A percentile compares a stretch with the other conserved stretches of the same genome.
These are phyloP conservation scores for Solanum gracilifrons DNA, from an alignment of 257 asterid genomes.

Conservation along the genomic window DNA sequence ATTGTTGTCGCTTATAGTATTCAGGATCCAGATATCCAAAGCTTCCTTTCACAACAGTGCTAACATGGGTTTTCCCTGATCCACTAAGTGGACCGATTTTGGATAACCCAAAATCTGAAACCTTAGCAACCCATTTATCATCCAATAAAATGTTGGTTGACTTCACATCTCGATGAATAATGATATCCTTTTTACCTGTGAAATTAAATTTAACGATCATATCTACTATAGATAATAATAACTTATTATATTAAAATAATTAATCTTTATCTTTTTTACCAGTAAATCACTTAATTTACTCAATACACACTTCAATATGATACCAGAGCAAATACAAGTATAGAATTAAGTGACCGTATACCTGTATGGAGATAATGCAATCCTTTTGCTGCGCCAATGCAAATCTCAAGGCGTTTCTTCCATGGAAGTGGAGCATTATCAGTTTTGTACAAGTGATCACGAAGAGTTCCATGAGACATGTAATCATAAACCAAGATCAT, in stretches of 20 bases:
- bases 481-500: constrained; percentile 69
- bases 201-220: not conserved
- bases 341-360: not conserved
- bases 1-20: constrained; percentile 38
- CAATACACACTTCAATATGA: not conserved
- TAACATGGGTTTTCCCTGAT: constrained; percentile 28
- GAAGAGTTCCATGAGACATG: constrained; percentile 49
- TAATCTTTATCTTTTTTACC: not conserved
- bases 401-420: constrained; percentile 46
- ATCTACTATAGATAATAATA: not conserved
- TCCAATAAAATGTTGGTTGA: constrained; percentile 57
- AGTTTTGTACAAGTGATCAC: constrained; percentile 36
- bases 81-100: constrained; percentile 42
- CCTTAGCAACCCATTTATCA: constrained; percentile 53
- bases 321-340: too few species aligned
- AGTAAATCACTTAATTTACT: not conserved
- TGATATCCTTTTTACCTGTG: constrained; percentile 10
- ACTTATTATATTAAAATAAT: not conserved
- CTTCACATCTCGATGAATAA: constrained; percentile 67
- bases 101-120: constrained; percentile 68
- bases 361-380: constrained; percentile 53
- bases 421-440: constrained; percentile 29
- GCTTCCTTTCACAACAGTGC: constrained; percentile 68
- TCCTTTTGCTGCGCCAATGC: constrained; percentile 60
- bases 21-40: constrained; percentile 65